Percentiles rank a stretch among this genome's conserved stretches.
These are phyloP conservation scores for Penicillium ucsense DNA, from an alignment of 495 filamentous ascomycete species.

Conservation along the genomic window DNA sequence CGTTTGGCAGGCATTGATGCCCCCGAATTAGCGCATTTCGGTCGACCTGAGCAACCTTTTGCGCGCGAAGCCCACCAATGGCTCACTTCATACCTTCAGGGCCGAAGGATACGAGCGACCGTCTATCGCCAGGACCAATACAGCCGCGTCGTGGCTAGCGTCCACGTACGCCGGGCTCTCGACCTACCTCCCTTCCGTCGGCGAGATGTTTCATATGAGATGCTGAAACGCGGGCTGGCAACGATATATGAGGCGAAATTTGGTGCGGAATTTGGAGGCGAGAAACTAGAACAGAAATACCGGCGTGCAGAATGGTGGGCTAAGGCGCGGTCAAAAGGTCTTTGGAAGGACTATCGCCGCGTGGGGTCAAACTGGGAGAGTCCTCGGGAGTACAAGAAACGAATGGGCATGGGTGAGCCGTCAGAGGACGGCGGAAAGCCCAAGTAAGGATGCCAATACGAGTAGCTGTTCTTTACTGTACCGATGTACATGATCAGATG, in stretches of 20 bases:
- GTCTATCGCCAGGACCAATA: slow-evolving; percentile 85
- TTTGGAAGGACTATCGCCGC: slow-evolving; percentile 58
- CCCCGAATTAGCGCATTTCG: slow-evolving; percentile 87
- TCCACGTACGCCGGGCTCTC: slow-evolving; percentile 57
- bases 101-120: slow-evolving; percentile 66
- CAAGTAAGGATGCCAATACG: neutral
- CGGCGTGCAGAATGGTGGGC: slow-evolving; percentile 61
- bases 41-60: slow-evolving; percentile 74
- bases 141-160: slow-evolving; percentile 78
- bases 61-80: slow-evolving; percentile 69
- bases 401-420: slow-evolving; percentile 38
- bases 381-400: slow-evolving; percentile 76
- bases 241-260: slow-evolving; percentile 87
- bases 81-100: slow-evolving; percentile 62
- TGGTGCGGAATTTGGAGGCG: slow-evolving; percentile 78
- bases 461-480: neutral
- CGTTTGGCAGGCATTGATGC: slow-evolving; percentile 89
- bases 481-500: slow-evolving; percentile 6
- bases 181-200: slow-evolving; percentile 48
- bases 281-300: slow-evolving; percentile 52
- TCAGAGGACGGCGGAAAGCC: slow-evolving; percentile 32
- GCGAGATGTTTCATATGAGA: slow-evolving; percentile 78
- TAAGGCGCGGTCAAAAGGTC: slow-evolving; percentile 55
- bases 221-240: slow-evolving; percentile 75
- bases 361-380: slow-evolving; percentile 48